These are phyloP conservation scores for Camellia granthamiana DNA, from an alignment of 148 eudicot species.

Conservation along the genomic window DNA sequence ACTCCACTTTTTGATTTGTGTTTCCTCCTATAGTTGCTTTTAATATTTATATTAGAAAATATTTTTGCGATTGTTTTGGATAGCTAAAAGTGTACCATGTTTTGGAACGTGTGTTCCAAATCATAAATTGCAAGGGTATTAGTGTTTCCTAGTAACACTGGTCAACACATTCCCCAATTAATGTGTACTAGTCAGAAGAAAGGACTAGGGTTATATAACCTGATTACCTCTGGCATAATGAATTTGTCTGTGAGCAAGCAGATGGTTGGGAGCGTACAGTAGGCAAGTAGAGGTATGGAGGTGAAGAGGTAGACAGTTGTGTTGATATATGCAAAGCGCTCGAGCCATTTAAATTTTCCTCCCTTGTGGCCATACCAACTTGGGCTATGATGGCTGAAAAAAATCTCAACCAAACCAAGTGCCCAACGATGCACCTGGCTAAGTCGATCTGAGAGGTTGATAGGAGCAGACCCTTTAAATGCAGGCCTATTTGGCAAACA, in stretches of 20 bases:
- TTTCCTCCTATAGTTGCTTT: too few relatives aligned
- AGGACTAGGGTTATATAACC: constrained; percentile 1
- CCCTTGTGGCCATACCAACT: constrained; percentile 78
- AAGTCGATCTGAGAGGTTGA: constrained; percentile 94
- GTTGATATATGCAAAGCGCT: constrained; percentile 86
- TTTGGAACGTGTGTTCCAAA: too few relatives aligned
- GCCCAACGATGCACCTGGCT: constrained; percentile 99
- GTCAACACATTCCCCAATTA: neutral
- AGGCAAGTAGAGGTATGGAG: constrained; percentile 89
- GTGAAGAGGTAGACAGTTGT: constrained; percentile 97
- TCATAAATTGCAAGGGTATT: too few relatives aligned
- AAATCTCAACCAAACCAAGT: constrained; percentile 95
- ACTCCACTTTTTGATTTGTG: too few relatives aligned
- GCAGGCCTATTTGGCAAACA: too few relatives aligned
- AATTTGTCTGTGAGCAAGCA: constrained; percentile 97
- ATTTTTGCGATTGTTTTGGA: too few relatives aligned
- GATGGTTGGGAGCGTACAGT: constrained; percentile 88
- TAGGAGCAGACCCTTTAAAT: too few relatives aligned
- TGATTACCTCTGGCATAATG: constrained; percentile 96
- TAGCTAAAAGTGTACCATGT: too few relatives aligned
- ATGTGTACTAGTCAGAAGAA: neutral
- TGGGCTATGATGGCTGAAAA: constrained; percentile 96
- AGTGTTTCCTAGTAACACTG: too few relatives aligned
- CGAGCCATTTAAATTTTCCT: constrained; percentile 91
- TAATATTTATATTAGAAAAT: too few relatives aligned